These are phyloP conservation scores for Vitis hybrid DNA, from an alignment of 177 flowering plant genomes.

Conservation along the genomic window DNA sequence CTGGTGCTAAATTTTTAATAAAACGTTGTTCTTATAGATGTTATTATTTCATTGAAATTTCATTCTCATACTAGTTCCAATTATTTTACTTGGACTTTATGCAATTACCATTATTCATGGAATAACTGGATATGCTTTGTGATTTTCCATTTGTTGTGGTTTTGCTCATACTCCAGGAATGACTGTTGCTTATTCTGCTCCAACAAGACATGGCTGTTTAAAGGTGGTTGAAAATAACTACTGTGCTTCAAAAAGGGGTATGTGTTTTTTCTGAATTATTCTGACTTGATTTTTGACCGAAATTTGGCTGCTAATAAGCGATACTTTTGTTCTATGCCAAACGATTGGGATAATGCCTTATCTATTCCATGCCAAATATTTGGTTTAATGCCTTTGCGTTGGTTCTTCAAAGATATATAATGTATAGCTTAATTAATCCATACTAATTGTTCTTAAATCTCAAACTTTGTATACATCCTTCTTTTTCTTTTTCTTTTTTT, in stretches of 20 bases:
- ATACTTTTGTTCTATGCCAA: neutral
- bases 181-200: slow-evolving; percentile 80
- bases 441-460: no score
- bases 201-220: slow-evolving; percentile 79
- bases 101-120: neutral
- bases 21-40: neutral
- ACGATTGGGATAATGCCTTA: neutral
- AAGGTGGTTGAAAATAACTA: slow-evolving; percentile 90
- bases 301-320: neutral
- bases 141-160: slow-evolving; percentile 2
- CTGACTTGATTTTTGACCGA: neutral
- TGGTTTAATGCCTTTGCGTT: no score
- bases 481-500: no score
- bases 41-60: neutral
- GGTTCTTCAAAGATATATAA: no score
- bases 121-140: neutral
- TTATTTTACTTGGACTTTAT: neutral
- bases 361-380: no score
- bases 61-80: neutral
- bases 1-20: neutral
- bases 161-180: slow-evolving; percentile 51
- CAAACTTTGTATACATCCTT: no score
- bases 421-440: no score
- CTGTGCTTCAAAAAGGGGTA: slow-evolving; percentile 95
- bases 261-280: slow-evolving; percentile 6